Base-by-base conservation (phyloP, 768 basidiomycete species). In the Coprinellus aureogranulatus region DNA sequence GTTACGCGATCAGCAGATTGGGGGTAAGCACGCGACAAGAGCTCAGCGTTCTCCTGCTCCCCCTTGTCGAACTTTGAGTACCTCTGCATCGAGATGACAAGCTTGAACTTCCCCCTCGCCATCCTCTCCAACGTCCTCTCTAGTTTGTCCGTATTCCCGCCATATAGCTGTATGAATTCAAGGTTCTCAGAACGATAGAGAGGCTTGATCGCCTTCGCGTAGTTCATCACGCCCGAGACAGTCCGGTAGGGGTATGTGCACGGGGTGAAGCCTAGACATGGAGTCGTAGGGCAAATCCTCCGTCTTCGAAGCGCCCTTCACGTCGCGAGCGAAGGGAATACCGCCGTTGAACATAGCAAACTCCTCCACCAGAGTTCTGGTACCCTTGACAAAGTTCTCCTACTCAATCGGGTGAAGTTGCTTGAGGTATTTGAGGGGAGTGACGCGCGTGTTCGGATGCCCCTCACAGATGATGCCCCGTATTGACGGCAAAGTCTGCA, bases 211-310 rank as follows among this genome's bases (percentile, higher is more conserved):
- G 97, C 97, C 78, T 99, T 99, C 63, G 92, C 87, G 72, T 99
- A 98, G 77, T 99, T 99, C 97, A 98, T 98, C 92, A 99, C 98
- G 53, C 97, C 97, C 34, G 97, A 98, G 18, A 99, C 96, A 12
- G 97, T 99, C 62, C 97, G 87, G 70, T 99, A 98, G 20, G 84
- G 1, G 97, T 99, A 77, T 99, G 97, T 18, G 97, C 97, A 54
- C 97, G 92, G 9, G 98, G 84, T 4, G 96, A 98, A 9, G 97
- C 95, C 97, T 97, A 99, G 67, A 99, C 98, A 69, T 92, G 73
- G 91, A 94, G 74, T 98, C 93, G 79, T 97, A 98, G 1, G 97
- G 96, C 44, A 99, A 81, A 69, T 98, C 96, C 66, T 98, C 90
- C 58, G 86, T 81, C 72, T 91, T 93, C 34, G 88, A 86, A 59